Percentiles rank a stretch among this genome's conserved stretches.
These are phyloP conservation scores for Boletus tylopilopsis DNA, from an alignment of 768 basidiomycete species.

Conservation along the genomic window DNA sequence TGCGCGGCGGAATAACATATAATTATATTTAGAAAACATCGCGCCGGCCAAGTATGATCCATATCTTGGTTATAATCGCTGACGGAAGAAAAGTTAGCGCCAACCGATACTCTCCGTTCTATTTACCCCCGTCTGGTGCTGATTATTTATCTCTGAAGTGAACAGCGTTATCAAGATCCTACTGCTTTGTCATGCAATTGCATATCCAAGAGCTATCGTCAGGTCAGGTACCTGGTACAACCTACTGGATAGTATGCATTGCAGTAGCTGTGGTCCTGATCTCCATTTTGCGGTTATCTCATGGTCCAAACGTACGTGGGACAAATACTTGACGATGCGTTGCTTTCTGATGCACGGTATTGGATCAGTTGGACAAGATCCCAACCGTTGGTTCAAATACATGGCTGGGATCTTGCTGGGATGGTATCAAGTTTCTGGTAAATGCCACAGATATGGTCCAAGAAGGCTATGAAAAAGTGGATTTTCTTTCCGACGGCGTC, in stretches of 20 bases:
- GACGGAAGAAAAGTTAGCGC: too few relatives aligned
- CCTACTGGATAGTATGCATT: neutral
- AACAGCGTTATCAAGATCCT: too few relatives aligned
- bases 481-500: neutral
- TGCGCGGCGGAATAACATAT: too few relatives aligned
- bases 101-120: too few relatives aligned
- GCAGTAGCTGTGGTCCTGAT: neutral
- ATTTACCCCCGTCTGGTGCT: too few relatives aligned
- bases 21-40: too few relatives aligned
- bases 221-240: neutral
- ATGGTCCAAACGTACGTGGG: constrained; percentile 1
- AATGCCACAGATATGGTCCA: constrained; percentile 24
- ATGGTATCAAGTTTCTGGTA: constrained; percentile 14
- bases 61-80: too few relatives aligned
- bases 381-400: constrained; percentile 29
- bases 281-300: neutral
- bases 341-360: neutral
- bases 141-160: too few relatives aligned
- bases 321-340: too few relatives aligned
- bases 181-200: neutral
- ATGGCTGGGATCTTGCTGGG: constrained; percentile 29
- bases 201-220: neutral
- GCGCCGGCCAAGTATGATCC: too few relatives aligned
- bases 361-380: constrained; percentile 25
- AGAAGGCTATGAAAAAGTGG: constrained; percentile 34